Evolutionary conservation across 805 yeast species (phyloP).

Genomic region (Cyberlindnera xylosilytica): DNA sequence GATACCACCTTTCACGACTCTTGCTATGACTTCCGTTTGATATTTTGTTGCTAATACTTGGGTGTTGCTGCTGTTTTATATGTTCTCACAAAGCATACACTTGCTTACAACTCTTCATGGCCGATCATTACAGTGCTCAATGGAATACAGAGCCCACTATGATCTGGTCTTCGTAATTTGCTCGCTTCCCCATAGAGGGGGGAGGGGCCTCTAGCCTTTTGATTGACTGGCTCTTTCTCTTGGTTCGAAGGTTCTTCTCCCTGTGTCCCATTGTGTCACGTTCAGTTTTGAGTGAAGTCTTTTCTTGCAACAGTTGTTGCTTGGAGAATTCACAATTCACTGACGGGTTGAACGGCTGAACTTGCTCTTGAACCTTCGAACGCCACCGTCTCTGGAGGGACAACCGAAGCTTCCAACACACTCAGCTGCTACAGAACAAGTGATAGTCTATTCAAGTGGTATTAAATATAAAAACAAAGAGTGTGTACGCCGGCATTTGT

Average conservation of each 20-base stretch:
- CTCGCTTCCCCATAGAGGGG: neutral
- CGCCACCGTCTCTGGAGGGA: too few relatives aligned
- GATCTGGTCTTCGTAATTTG: constrained; percentile 12
- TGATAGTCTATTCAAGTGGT: too few relatives aligned
- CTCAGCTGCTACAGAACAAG: too few relatives aligned
- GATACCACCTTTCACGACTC: constrained; percentile 1
- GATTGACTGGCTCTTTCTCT: neutral
- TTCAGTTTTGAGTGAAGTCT: too few relatives aligned
- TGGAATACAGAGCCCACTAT: constrained; percentile 20
- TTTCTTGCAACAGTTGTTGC: too few relatives aligned
- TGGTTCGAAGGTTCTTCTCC: neutral
- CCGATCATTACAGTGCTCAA: constrained; percentile 21
- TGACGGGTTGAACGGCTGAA: too few relatives aligned
- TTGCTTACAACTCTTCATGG: constrained; percentile 1
- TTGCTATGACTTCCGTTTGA: neutral
- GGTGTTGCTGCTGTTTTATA: constrained; percentile 1
- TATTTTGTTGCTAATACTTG: neutral
- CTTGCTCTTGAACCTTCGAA: too few relatives aligned
- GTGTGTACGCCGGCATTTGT: too few relatives aligned
- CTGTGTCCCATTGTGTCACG: too few relatives aligned
- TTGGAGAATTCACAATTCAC: too few relatives aligned
- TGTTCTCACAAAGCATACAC: constrained; percentile 5
- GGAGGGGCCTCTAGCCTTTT: neutral
- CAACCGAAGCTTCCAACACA: too few relatives aligned
- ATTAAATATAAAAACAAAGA: too few relatives aligned